Base-by-base conservation (phyloP, 2,329 filamentous ascomycete species). In the Neonectria hederae region DNA sequence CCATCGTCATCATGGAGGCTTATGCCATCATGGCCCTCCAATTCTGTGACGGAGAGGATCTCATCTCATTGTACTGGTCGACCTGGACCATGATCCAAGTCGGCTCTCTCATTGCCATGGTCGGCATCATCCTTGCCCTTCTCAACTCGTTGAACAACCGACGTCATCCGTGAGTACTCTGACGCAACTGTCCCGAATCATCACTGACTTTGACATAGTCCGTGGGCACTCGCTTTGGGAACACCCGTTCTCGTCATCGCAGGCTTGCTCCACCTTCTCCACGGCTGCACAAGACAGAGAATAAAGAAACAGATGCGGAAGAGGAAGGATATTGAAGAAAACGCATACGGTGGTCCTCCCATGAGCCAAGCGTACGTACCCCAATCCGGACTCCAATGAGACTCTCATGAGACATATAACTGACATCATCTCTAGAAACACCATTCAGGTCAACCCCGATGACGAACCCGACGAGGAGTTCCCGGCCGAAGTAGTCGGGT, bases 81-180 rank as follows among this genome's bases (percentile, higher is more conserved):
- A 87, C 86, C 2, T 89, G 86, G 85, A 86, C 85, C 22, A 86
- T 87, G 81, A 78, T 87, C 5, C 86, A 89, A 69, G 77, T 88
- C 2, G 87, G 86, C 6, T 84, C 84, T 2, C 77, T 87, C 64
- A 87, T 88, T 38, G 87, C 87, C 62, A 87, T 88, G 70, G 73
- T 83, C 13, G 87, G 87, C 28, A 84, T 89, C 65, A 82, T 86
- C 48, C 76, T 89, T 3, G 82, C 86, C 40, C 76, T 87, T 26
- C 79, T 81, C 38, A 84, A 88, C 65, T 79, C 82, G 3, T 71
- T 87, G 9, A 79, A 79, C 40, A 79, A 85, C 42, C 77, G 82
- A 53, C 80, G 81, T 63, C 83, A 86, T n/a, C 86, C 86, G 78
- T 86, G 69, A 77, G 84, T 79, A 7, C 26, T 49, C 6, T 8